These are phyloP conservation scores for Xylaria arbuscula DNA, from an alignment of 2,329 filamentous ascomycete species.

Conservation along the genomic window DNA sequence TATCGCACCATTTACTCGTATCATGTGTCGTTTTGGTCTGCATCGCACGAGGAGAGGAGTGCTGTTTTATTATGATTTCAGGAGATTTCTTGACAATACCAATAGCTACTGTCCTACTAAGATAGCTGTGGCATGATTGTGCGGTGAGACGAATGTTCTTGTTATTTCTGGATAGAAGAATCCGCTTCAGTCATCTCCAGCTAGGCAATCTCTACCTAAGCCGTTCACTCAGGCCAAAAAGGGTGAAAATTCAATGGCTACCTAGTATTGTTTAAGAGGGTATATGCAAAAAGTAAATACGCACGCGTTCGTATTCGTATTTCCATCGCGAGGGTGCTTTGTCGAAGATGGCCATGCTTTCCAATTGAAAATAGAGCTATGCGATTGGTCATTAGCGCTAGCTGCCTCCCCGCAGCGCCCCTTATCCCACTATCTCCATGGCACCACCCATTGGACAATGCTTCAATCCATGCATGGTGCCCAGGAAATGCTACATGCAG, in stretches of 20 bases:
- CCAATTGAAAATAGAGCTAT: constrained; percentile 26
- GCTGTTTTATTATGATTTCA: background rate
- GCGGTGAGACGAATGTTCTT: constrained; percentile 20
- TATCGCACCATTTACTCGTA: constrained; percentile 27
- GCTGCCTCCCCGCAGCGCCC: constrained; percentile 29
- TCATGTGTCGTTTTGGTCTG: constrained; percentile 22
- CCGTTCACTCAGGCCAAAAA: background rate
- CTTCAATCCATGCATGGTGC: constrained; percentile 5
- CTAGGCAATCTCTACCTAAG: background rate
- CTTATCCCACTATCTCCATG: constrained; percentile 28
- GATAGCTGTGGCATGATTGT: constrained; percentile 26
- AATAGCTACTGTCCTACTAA: constrained; percentile 3
- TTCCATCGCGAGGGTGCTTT: constrained; percentile 2
- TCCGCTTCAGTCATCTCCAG: background rate
- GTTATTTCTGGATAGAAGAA: background rate
- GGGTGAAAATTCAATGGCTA: background rate
- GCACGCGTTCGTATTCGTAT: constrained; percentile 40
- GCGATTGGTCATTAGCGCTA: constrained; percentile 31
- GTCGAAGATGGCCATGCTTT: constrained; percentile 6
- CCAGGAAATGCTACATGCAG: constrained; percentile 5
- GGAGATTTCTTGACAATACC: background rate
- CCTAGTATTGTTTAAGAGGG: background rate
- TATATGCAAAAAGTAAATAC: constrained; percentile 17
- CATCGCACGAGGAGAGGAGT: constrained; percentile 15
- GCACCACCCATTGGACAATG: constrained; percentile 37